These are phyloP conservation scores for Aquilaria agallochum DNA, from an alignment of 441 rosid species.

Conservation along the genomic window DNA sequence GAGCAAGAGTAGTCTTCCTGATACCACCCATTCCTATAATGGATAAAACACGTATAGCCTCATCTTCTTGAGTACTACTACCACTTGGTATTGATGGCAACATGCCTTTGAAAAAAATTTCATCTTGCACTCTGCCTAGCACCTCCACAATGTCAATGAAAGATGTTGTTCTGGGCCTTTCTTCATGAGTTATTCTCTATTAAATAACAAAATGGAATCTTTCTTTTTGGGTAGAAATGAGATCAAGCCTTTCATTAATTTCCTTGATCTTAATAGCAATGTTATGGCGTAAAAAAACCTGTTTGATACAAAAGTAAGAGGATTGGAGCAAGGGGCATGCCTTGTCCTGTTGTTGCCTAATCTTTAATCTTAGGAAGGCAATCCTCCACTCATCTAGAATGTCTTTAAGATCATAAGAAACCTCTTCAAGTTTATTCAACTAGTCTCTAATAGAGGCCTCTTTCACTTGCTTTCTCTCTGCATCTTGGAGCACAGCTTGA, in stretches of 20 bases:
- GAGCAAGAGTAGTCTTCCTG: not conserved
- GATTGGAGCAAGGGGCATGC: slow-evolving; percentile 7
- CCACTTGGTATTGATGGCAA: not conserved
- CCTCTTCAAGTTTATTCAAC: slow-evolving; percentile 15
- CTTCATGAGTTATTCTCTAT: not conserved
- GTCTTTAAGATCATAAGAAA: slow-evolving; percentile 15
- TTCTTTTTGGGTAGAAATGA: not conserved
- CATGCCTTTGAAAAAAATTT: not conserved
- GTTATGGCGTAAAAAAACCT: not conserved
- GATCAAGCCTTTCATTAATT: not conserved
- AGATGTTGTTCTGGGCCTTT: not conserved
- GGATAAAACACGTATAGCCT: not conserved
- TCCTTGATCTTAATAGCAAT: not conserved
- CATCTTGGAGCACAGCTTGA: slow-evolving; percentile 20
- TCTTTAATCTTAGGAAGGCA: slow-evolving; percentile 3
- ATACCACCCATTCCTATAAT: not conserved
- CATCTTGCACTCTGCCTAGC: not conserved
- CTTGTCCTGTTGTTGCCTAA: not conserved
- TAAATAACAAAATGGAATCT: not conserved
- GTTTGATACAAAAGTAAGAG: not conserved
- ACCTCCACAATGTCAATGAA: not conserved
- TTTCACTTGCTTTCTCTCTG: slow-evolving; percentile 13
- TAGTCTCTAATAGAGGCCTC: slow-evolving; percentile 13
- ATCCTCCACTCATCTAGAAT: slow-evolving; percentile 12
- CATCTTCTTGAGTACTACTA: not conserved